Conservation (phyloP, 2,329 filamentous ascomycete genomes). For the Neofusicoccum sp. region DNA sequence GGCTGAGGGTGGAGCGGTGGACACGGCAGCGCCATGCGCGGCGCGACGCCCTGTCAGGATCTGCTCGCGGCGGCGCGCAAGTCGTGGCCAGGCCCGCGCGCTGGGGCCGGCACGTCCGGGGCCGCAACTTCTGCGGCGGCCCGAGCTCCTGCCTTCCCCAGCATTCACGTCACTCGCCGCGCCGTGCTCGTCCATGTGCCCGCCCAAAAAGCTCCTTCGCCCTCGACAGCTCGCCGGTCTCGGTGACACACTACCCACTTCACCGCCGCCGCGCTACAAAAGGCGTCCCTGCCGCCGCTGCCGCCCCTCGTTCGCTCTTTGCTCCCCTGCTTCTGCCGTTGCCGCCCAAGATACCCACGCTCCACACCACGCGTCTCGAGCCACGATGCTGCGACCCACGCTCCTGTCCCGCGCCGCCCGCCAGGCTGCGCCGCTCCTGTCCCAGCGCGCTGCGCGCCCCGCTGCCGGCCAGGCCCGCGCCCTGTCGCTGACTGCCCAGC, state of each 20-base stretch:
- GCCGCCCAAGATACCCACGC: slow-evolving; percentile 11
- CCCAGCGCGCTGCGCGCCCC: slow-evolving; percentile 30
- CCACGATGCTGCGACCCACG: slow-evolving; percentile 35
- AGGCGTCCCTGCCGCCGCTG: neutral
- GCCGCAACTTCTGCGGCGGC: neutral
- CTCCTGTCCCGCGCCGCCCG: slow-evolving; percentile 25
- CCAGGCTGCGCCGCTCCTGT: slow-evolving; percentile 29
- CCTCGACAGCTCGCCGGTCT: slow-evolving; percentile 1
- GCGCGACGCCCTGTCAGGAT: slow-evolving; percentile 12
- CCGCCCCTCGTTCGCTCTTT: neutral
- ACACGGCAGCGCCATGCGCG: neutral
- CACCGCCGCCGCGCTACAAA: slow-evolving; percentile 6
- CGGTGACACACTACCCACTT: neutral
- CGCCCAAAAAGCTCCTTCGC: slow-evolving; percentile 12
- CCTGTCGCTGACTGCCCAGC: slow-evolving; percentile 30
- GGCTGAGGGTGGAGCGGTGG: slow-evolving; percentile 52
- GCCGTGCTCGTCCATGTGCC: slow-evolving; percentile 8
- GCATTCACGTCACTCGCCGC: neutral
- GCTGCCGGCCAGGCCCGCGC: slow-evolving; percentile 23
- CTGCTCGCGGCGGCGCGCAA: neutral
- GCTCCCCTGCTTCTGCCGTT: neutral
- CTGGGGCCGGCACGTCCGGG: neutral
- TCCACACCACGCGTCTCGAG: neutral
- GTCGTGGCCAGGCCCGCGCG: neutral
- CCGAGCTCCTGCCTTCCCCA: slow-evolving; percentile 6